A percentile compares a stretch with the other conserved stretches of the same genome.
Evolutionary conservation across 768 basidiomycete genomes (phyloP).

Genomic region (Boletus rubropictus): DNA sequence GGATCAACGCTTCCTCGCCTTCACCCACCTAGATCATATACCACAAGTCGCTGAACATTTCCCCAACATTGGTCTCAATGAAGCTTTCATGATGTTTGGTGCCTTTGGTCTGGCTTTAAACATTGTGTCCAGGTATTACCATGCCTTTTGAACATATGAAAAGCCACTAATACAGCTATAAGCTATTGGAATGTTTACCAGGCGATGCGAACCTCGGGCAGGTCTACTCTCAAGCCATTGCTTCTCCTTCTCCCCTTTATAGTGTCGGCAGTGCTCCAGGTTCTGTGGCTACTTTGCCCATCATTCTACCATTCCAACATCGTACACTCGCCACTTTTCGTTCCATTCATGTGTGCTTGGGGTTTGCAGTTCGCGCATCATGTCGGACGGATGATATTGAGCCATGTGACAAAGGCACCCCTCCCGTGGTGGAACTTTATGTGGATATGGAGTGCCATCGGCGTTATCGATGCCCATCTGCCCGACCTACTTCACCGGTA

Average conservation of each 20-base stretch:
- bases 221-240: conserved; percentile 51
- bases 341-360: conserved; percentile 90
- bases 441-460: conserved; percentile 76
- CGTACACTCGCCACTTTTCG: conserved; percentile 67
- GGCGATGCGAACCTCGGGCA: conserved; percentile 41
- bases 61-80: conserved; percentile 74
- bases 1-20: conserved; percentile 63
- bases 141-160: neutral
- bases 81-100: conserved; percentile 81
- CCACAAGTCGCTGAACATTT: conserved; percentile 41
- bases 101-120: conserved; percentile 70
- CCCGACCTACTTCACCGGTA: conserved; percentile 63
- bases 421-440: conserved; percentile 88
- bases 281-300: conserved; percentile 78
- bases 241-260: conserved; percentile 77
- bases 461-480: conserved; percentile 79
- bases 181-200: conserved; percentile 80
- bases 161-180: conserved; percentile 1
- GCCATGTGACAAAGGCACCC: conserved; percentile 77
- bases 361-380: conserved; percentile 88
- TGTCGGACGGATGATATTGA: conserved; percentile 88
- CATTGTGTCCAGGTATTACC: conserved; percentile 57
- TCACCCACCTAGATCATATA: conserved; percentile 50
- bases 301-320: conserved; percentile 56
- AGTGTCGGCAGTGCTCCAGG: conserved; percentile 60